A percentile compares a stretch with the other conserved stretches of the same genome.
phyloP scores from a whole-genome alignment of 2,329 filamentous ascomycete species.

The Sphaerostilbella broomeana region DNA sequence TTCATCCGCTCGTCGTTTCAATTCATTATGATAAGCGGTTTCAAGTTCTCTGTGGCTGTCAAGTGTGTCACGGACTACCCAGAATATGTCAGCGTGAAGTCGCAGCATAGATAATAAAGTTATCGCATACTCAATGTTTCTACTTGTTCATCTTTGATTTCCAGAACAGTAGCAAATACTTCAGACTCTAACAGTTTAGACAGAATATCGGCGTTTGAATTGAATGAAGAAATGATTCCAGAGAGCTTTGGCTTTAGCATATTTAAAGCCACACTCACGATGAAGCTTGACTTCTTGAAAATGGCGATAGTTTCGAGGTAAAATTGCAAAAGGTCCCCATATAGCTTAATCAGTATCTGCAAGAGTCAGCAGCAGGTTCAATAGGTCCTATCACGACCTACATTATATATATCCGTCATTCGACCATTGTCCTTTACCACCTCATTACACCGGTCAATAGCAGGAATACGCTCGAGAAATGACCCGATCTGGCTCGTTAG shows the following conservation, averaged over 20 bases:
- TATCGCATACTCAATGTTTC: not conserved
- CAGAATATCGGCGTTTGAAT: not conserved
- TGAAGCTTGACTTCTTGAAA: constrained; percentile 1
- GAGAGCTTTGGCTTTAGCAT: not conserved
- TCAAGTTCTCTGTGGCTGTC: constrained; percentile 5
- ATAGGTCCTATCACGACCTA: not conserved
- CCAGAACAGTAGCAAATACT: constrained; percentile 2
- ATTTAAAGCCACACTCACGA: not conserved
- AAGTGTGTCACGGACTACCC: constrained; percentile 9
- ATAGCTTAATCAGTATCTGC: constrained; percentile 7
- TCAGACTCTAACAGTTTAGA: constrained; percentile 2
- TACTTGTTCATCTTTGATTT: constrained; percentile 9
- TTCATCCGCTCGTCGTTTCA: constrained; percentile 4
- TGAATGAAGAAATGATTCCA: constrained; percentile 2
- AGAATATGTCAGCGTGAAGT: not conserved
- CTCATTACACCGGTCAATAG: constrained; percentile 6
- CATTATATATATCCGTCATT: constrained; percentile 5
- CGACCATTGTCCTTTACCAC: not conserved
- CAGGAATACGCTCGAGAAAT: constrained; percentile 6
- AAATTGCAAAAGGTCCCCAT: constrained; percentile 9
- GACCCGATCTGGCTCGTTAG: constrained; percentile 5
- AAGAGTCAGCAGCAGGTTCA: not conserved
- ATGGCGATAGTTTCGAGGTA: constrained; percentile 1
- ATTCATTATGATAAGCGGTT: constrained; percentile 7
- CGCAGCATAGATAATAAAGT: not conserved